Base-by-base conservation (phyloP, 1,139 yeast genomes). In the Ogataea hybrid region DNA sequence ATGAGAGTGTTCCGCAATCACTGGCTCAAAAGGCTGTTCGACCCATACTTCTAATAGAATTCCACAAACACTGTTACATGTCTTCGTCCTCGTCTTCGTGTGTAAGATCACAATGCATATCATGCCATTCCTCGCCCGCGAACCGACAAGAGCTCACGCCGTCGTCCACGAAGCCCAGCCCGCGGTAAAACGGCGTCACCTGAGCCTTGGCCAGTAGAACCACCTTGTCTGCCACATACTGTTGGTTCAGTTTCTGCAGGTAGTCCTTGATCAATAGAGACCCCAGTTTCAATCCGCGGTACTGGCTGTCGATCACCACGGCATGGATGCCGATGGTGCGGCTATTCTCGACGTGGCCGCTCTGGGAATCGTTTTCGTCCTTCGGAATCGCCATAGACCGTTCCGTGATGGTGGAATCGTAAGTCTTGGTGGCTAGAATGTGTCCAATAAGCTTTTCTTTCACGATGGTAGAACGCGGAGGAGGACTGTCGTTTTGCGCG, bases 231-330 rank as follows among this genome's bases (percentile, higher is more conserved):
- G 95, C 97, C 51, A 88, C 80, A 54, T 83, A 88, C 60, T 88
- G 95, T 61, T 89, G 88, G 33, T 89, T 79, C 63, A 92, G 70
- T 57, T 90, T 87, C 64, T 92, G 97, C 50, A 90, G 77, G 65
- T 87, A 92, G 66, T 92, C 98, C 54, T 85, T 89, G 59, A 90
- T 66, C 59, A 92, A 67, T 49, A 88, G 70, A 12, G 95, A 80
- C 8, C 95, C 97, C 48, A 92, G 71, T 58, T 84, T 85, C 64
- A 79, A 77, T 44, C 89, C 86, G 61, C 84, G 88, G 76, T 81
- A 87, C 32, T 80, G 80, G 21, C 92, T 87, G 52, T 80, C 81
- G 28, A 92, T 77, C 5, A 81, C 90, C 37, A 92, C 70, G 3
- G 94, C 81, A 61, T 92, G 97, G 40, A 92, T 73, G 3, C 92